A percentile compares a stretch with the other conserved stretches of the same genome.
These are phyloP conservation scores for Coemansia sp. DNA, from an alignment of 371 early-diverging fungal genomes.

Conservation along the genomic window DNA sequence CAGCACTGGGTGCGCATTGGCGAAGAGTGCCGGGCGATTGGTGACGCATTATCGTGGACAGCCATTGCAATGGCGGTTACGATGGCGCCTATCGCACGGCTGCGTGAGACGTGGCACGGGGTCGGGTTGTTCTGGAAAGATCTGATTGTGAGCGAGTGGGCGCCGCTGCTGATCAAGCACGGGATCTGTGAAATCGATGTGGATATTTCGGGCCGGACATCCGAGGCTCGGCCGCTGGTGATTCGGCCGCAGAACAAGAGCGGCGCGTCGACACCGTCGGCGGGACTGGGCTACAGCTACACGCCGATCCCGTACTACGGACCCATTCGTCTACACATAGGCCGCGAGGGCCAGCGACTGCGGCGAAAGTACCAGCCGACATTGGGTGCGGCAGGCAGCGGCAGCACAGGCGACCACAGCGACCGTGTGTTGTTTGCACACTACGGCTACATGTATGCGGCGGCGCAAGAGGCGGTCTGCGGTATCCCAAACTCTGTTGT, in stretches of 20 bases:
- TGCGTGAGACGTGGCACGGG: conserved; percentile 75
- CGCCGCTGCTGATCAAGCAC: conserved; percentile 57
- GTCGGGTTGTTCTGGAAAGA: conserved; percentile 58
- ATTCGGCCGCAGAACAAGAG: conserved; percentile 29
- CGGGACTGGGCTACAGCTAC: conserved; percentile 27
- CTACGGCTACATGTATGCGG: conserved; percentile 43
- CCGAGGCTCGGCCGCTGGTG: conserved; percentile 31
- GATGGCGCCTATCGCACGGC: conserved; percentile 67
- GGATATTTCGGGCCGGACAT: conserved; percentile 8
- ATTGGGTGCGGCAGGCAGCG: conserved; percentile 9
- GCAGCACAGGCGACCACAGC: conserved; percentile 17
- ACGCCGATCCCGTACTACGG: conserved; percentile 52
- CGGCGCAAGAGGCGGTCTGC: conserved; percentile 33
- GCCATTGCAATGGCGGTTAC: conserved; percentile 75
- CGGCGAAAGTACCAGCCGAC: conserved; percentile 18
- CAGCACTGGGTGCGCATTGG: conserved; percentile 78
- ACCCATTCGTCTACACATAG: conserved; percentile 41
- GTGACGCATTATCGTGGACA: conserved; percentile 74
- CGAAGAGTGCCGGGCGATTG: conserved; percentile 55
- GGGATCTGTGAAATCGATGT: conserved; percentile 51
- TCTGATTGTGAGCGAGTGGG: conserved; percentile 62
- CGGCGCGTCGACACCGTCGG: conserved; percentile 21
- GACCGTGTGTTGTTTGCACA: conserved; percentile 48
- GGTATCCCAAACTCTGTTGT: conserved; percentile 27
- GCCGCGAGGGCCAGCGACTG: conserved; percentile 25